Evolutionary conservation across 2,329 filamentous ascomycete species (phyloP).

Genomic region (Colletotrichum gigasporum): DNA sequence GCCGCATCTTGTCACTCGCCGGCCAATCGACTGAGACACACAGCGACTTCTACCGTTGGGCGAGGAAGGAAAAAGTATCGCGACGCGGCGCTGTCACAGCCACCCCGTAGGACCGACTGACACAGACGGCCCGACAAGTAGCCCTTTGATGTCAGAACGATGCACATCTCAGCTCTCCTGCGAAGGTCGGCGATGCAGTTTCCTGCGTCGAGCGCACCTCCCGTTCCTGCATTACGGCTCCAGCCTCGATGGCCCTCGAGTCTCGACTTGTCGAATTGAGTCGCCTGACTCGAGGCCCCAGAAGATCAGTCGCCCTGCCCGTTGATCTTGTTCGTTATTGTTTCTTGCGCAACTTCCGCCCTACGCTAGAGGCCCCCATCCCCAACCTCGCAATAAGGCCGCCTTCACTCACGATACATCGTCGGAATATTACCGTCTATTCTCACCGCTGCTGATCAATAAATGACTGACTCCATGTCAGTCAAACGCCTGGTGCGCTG

Average conservation of each 20-base stretch:
- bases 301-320: too few species aligned
- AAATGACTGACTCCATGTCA: slow-evolving; percentile 12
- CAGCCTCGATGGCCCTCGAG: too few species aligned
- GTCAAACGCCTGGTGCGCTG: slow-evolving; percentile 12
- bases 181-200: not conserved
- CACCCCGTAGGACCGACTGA: slow-evolving; percentile 4
- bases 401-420: slow-evolving; percentile 7
- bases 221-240: too few species aligned
- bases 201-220: too few species aligned
- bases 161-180: slow-evolving; percentile 8
- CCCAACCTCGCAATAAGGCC: slow-evolving; percentile 12
- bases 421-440: slow-evolving; percentile 20
- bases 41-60: not conserved
- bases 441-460: slow-evolving; percentile 23
- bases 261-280: too few species aligned
- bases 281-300: too few species aligned
- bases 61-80: not conserved
- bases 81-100: slow-evolving; percentile 15
- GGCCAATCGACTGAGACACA: slow-evolving; percentile 24
- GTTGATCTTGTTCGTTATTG: not conserved
- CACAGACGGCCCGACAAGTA: slow-evolving; percentile 19
- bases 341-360: too few species aligned
- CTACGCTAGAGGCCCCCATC: not conserved
- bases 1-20: not conserved
- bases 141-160: slow-evolving; percentile 8